Base-by-base conservation (phyloP, 495 filamentous ascomycete genomes). In the Penicillium chermesinum region DNA sequence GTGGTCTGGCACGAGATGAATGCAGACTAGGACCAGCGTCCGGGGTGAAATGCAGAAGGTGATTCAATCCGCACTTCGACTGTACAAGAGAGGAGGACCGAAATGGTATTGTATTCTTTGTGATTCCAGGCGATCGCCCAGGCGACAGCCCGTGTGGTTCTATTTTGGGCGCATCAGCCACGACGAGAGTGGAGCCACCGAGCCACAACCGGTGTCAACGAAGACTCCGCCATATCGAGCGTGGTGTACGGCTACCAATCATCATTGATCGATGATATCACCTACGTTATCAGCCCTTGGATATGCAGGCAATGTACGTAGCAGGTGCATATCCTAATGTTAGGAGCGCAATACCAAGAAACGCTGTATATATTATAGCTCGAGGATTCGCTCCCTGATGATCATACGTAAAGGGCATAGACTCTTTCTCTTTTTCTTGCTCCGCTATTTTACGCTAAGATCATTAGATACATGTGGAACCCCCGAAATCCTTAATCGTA, bases 91-190 rank as follows among this genome's bases (percentile, higher is more conserved):
- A 42, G 20, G 21, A 22, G 18, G n/a, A 27, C n/a, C n/a, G n/a
- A n/a, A 34, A 37, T 8, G 17, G 33, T 19, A 32, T 34, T 42
- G 38, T 34, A 22, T 18, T 49, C 27, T 19, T 39, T 45, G 27
- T 41, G 46, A 40, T 40, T 48, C 38, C 14, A 27, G 47, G 41
- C 49, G 49, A 59, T 59, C 53, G 54, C 60, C 60, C 57, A 58
- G 60, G 60, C 60, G 57, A 63, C 57, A 57, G 56, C 46, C 58
- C 58, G 58, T 48, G 49, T 41, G 30, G 37, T 51, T 53, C 59
- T 63, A 63, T 63, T 63, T 58, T 44, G 57, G 54, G 48, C 35
- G 10, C 46, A 42, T 63, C 49, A 57, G 59, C 56, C 59, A 62
- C 59, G 44, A 30, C 25, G 10, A 30, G 10, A 30, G 38, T 49